These are phyloP conservation scores for Pythium oligandrum DNA, from an alignment of 352 stramenopile species.

Conservation along the genomic window DNA sequence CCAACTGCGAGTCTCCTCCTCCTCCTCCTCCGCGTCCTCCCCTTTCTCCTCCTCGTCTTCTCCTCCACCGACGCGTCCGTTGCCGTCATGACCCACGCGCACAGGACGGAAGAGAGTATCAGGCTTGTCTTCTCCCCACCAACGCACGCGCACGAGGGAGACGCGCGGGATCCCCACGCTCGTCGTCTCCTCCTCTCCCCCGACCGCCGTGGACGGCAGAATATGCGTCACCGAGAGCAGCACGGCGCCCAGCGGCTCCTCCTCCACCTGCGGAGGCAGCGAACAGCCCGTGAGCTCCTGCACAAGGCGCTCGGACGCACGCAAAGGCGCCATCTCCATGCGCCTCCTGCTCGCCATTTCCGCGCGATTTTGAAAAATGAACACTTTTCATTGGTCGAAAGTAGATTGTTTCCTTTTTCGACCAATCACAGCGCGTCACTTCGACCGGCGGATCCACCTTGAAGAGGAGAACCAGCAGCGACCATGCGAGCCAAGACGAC, in stretches of 20 bases:
- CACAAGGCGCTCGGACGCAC: not conserved
- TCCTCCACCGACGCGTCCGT: not conserved
- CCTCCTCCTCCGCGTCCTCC: slow-evolving; percentile 3
- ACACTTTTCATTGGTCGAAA: too few relatives aligned
- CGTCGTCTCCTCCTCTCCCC: slow-evolving; percentile 1
- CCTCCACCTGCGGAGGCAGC: slow-evolving; percentile 37
- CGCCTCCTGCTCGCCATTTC: too few relatives aligned
- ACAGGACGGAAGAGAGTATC: slow-evolving; percentile 42
- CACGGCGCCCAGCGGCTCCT: slow-evolving; percentile 20
- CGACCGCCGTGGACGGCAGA: slow-evolving; percentile 26
- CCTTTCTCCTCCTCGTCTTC: slow-evolving; percentile 5
- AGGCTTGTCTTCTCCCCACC: slow-evolving; percentile 47
- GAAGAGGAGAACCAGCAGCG: not conserved
- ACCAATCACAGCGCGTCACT: too few relatives aligned
- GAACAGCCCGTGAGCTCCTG: slow-evolving; percentile 30
- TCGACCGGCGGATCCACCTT: not conserved
- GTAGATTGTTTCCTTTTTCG: too few relatives aligned
- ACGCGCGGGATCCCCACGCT: slow-evolving; percentile 17
- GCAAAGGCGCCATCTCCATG: too few relatives aligned
- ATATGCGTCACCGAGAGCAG: slow-evolving; percentile 38
- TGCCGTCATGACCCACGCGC: slow-evolving; percentile 3
- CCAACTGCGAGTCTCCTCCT: slow-evolving; percentile 8
- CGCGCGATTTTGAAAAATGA: too few relatives aligned
- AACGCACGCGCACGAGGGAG: slow-evolving; percentile 47
- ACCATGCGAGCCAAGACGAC: not conserved